These are phyloP conservation scores for Yamadazyma kanchanaburiensis DNA, from an alignment of 1,139 yeast species.

Conservation along the genomic window DNA sequence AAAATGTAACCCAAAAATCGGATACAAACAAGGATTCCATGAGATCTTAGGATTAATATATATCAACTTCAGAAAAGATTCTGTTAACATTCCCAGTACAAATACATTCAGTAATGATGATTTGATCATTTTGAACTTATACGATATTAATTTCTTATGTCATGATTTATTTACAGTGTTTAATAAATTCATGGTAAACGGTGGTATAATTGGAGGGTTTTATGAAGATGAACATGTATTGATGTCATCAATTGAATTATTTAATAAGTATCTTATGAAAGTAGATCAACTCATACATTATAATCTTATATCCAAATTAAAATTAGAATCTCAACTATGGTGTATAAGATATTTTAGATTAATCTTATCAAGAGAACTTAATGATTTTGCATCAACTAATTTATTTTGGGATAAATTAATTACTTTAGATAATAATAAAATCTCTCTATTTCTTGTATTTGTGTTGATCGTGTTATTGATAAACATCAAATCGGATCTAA, in stretches of 20 bases:
- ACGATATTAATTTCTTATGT: slow-evolving; percentile 33
- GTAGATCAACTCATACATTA: slow-evolving; percentile 46
- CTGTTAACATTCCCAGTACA: slow-evolving; percentile 30
- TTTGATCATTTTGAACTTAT: slow-evolving; percentile 31
- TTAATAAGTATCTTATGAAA: slow-evolving; percentile 46
- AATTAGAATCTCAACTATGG: slow-evolving; percentile 64
- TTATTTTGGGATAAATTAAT: slow-evolving; percentile 59
- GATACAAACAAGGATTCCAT: slow-evolving; percentile 70
- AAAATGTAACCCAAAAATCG: slow-evolving; percentile 47
- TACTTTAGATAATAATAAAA: slow-evolving; percentile 22
- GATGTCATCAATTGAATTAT: slow-evolving; percentile 43
- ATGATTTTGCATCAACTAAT: slow-evolving; percentile 36
- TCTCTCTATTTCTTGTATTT: slow-evolving; percentile 45
- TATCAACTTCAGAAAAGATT: slow-evolving; percentile 44
- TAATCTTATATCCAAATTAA: slow-evolving; percentile 42
- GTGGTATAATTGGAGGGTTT: slow-evolving; percentile 35
- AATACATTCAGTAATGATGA: slow-evolving; percentile 35
- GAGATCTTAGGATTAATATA: slow-evolving; percentile 63
- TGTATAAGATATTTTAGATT: slow-evolving; percentile 62
- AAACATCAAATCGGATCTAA: slow-evolving; percentile 45
- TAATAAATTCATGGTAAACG: slow-evolving; percentile 36
- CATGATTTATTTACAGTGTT: slow-evolving; percentile 50
- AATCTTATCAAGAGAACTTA: slow-evolving; percentile 54
- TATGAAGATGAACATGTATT: slow-evolving; percentile 42
- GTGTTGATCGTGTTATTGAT: slow-evolving; percentile 50